Evolutionary conservation across 345 rosid species (phyloP).

Genomic region (Aquilaria malaccensis): DNA sequence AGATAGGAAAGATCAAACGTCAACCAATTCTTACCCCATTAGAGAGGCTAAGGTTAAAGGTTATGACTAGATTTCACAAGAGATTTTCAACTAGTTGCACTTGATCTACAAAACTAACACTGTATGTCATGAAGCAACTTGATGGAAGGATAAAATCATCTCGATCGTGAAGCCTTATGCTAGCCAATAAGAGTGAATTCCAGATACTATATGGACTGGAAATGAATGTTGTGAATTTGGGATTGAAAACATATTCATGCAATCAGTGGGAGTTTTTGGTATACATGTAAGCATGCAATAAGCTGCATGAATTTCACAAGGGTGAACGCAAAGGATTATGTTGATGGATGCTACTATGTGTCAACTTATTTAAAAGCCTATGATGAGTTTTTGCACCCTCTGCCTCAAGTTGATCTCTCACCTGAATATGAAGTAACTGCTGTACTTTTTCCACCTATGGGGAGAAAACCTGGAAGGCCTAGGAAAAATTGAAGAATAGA

Average conservation of each 20-base stretch:
- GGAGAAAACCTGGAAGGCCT: too few species aligned
- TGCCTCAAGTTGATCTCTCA: background rate
- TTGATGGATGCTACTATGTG: background rate
- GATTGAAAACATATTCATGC: background rate
- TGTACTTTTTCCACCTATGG: too few species aligned
- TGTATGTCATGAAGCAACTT: background rate
- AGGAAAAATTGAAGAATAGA: too few species aligned
- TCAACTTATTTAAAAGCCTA: background rate
- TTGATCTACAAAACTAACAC: rapidly evolving
- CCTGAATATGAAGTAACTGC: too few species aligned
- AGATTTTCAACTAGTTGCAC: background rate
- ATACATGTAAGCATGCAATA: background rate
- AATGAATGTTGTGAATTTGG: background rate
- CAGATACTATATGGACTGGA: background rate
- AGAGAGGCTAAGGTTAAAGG: too few species aligned
- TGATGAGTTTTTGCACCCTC: background rate
- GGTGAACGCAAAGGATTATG: background rate
- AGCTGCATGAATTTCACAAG: background rate
- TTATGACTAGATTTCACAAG: background rate
- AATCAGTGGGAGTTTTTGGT: background rate
- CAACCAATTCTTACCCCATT: background rate
- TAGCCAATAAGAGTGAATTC: background rate
- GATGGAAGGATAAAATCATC: background rate
- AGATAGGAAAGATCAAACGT: background rate
- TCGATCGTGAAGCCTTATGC: background rate